Conservation (phyloP, 2,329 filamentous ascomycete genomes). For the Penicillium sp. region DNA sequence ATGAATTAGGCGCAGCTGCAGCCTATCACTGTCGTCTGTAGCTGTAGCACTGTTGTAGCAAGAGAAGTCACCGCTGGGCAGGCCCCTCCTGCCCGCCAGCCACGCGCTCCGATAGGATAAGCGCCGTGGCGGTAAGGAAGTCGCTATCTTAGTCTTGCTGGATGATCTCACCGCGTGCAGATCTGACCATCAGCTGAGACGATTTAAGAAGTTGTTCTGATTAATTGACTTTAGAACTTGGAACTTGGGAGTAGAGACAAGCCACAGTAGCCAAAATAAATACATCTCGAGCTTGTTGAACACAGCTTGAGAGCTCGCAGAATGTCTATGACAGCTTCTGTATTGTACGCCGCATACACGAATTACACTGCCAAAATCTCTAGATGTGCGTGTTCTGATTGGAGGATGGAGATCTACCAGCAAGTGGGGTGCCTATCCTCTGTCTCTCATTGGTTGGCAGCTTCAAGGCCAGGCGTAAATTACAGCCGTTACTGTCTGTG, state of each 20-base stretch:
- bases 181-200: too few relatives aligned
- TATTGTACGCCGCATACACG: neutral
- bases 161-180: neutral
- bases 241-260: too few relatives aligned
- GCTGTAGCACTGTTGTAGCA: too few relatives aligned
- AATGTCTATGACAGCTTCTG: neutral
- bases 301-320: neutral
- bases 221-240: too few relatives aligned
- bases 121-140: conserved; percentile 1
- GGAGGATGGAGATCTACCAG: neutral
- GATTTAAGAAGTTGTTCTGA: too few relatives aligned
- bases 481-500: neutral
- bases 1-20: too few relatives aligned
- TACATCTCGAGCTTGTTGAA: too few relatives aligned
- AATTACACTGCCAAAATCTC: neutral
- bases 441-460: neutral
- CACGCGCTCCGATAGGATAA: conserved; percentile 3
- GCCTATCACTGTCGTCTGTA: too few relatives aligned
- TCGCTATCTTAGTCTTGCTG: too few relatives aligned
- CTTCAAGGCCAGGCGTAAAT: neutral
- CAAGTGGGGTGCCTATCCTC: neutral
- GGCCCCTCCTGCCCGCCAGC: conserved; percentile 1
- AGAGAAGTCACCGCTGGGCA: neutral
- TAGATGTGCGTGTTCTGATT: neutral
- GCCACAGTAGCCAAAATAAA: neutral